Evolutionary conservation across 805 yeast species (phyloP).

Genomic region (Metschnikowia amazonensis): DNA sequence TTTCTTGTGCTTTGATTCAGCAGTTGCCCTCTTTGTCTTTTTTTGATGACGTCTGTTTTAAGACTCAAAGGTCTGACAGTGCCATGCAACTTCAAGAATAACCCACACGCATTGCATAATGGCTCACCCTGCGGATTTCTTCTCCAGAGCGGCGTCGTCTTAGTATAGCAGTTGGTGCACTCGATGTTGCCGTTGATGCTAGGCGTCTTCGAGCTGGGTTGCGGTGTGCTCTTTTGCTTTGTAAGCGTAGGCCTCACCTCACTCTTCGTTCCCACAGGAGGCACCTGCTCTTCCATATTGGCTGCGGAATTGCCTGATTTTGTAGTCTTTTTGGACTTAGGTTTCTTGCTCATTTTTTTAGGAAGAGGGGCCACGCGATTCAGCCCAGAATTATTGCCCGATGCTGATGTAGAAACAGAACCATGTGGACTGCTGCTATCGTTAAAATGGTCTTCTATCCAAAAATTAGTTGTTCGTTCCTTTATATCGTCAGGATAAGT

Average conservation of each 20-base stretch:
- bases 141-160: slow-evolving; percentile 93
- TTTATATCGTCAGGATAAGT: neutral
- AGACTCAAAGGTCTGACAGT: slow-evolving; percentile 87
- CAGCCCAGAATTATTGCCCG: slow-evolving; percentile 10
- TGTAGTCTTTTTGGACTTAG: slow-evolving; percentile 5
- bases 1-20: slow-evolving; percentile 9
- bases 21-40: slow-evolving; percentile 63
- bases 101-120: slow-evolving; percentile 70
- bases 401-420: slow-evolving; percentile 12
- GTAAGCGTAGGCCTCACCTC: slow-evolving; percentile 2
- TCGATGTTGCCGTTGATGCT: slow-evolving; percentile 18
- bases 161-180: slow-evolving; percentile 89
- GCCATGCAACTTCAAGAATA: slow-evolving; percentile 74
- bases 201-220: slow-evolving; percentile 1
- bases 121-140: slow-evolving; percentile 90
- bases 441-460: slow-evolving; percentile 4
- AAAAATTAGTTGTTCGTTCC: neutral
- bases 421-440: slow-evolving; percentile 10
- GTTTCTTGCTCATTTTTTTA: slow-evolving; percentile 11
- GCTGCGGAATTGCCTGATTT: neutral
- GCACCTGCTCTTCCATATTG: neutral
- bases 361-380: slow-evolving; percentile 9
- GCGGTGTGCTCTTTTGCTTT: slow-evolving; percentile 5
- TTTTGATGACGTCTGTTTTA: slow-evolving; percentile 89
- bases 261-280: neutral